phyloP scores from a whole-genome alignment of 2,329 filamentous ascomycete genomes.

The Ophiostoma pallidulum region DNA sequence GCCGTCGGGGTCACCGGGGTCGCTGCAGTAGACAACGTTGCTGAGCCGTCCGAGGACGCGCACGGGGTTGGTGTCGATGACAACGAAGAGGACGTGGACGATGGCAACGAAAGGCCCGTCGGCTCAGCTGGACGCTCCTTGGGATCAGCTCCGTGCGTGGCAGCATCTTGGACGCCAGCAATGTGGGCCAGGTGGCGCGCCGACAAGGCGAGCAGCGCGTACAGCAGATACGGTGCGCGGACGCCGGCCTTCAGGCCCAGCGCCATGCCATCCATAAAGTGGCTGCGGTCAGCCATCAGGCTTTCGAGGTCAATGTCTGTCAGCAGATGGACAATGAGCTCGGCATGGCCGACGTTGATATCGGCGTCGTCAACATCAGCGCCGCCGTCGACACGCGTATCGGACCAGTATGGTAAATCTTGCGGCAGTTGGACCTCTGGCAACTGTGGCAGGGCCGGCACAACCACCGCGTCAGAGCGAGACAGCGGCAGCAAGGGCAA shows the following conservation, averaged over 20 bases:
- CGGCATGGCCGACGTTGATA: constrained; percentile 27
- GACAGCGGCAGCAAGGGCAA: too few species aligned
- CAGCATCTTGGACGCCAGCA: not conserved
- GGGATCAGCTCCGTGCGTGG: not conserved
- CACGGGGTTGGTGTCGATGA: not conserved
- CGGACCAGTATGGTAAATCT: too few species aligned
- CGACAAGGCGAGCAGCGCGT: constrained; percentile 28
- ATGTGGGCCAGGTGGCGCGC: constrained; percentile 25
- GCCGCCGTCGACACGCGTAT: too few species aligned
- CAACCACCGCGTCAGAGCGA: too few species aligned
- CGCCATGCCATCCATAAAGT: constrained; percentile 14
- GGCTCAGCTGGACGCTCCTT: too few species aligned
- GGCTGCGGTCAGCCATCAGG: constrained; percentile 17
- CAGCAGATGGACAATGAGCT: constrained; percentile 26
- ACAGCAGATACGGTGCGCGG: constrained; percentile 26
- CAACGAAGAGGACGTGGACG: not conserved
- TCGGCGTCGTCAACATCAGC: constrained; percentile 12
- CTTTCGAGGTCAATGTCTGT: constrained; percentile 20
- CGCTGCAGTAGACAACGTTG: too few species aligned
- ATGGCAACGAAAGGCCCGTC: not conserved
- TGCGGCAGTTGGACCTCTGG: too few species aligned
- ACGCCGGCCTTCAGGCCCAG: constrained; percentile 20
- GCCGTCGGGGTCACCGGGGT: too few species aligned
- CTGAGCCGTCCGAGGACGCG: too few species aligned
- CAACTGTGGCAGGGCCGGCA: too few species aligned